These are phyloP conservation scores for Athelia sp. DNA, from an alignment of 1,284 basidiomycete species.

Conservation along the genomic window DNA sequence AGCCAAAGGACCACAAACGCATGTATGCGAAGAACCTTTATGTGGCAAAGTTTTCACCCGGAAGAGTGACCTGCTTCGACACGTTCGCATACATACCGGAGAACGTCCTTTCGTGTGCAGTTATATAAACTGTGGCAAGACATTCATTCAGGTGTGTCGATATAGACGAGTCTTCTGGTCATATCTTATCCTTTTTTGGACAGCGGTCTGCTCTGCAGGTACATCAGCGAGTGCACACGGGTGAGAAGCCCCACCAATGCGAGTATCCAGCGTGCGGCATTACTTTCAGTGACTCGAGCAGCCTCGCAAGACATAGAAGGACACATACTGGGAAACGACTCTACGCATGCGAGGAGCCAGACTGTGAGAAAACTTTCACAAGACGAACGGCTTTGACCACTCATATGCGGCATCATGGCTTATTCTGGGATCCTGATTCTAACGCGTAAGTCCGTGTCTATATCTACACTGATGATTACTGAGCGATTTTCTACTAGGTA, in stretches of 20 bases:
- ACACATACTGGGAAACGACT: slow-evolving; percentile 83
- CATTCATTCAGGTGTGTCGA: slow-evolving; percentile 72
- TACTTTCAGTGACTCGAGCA: slow-evolving; percentile 85
- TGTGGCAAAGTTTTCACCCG: slow-evolving; percentile 75
- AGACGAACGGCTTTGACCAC: slow-evolving; percentile 74
- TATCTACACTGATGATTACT: too few relatives aligned
- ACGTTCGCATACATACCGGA: slow-evolving; percentile 86
- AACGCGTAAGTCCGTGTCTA: slow-evolving; percentile 53
- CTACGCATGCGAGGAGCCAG: slow-evolving; percentile 74
- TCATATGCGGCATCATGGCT: slow-evolving; percentile 81
- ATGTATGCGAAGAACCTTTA: slow-evolving; percentile 57
- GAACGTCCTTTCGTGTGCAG: slow-evolving; percentile 78
- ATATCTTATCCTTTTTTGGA: slow-evolving; percentile 12
- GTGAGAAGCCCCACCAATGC: slow-evolving; percentile 85
- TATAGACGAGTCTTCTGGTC: slow-evolving; percentile 5
- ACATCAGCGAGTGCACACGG: slow-evolving; percentile 82
- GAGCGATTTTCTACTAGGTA: slow-evolving; percentile 5
- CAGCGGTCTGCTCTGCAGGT: slow-evolving; percentile 84
- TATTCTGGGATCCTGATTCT: slow-evolving; percentile 75
- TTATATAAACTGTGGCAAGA: slow-evolving; percentile 72
- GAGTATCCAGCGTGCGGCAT: slow-evolving; percentile 81
- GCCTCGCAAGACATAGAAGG: slow-evolving; percentile 81
- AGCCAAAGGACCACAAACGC: slow-evolving; percentile 32
- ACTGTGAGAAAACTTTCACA: slow-evolving; percentile 82
- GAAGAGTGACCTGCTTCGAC: slow-evolving; percentile 70